Evolutionary conservation across 441 rosid species (phyloP), one percentile per base, ranked within the genome.

Genomic region (Metrosideros polymorpha): DNA sequence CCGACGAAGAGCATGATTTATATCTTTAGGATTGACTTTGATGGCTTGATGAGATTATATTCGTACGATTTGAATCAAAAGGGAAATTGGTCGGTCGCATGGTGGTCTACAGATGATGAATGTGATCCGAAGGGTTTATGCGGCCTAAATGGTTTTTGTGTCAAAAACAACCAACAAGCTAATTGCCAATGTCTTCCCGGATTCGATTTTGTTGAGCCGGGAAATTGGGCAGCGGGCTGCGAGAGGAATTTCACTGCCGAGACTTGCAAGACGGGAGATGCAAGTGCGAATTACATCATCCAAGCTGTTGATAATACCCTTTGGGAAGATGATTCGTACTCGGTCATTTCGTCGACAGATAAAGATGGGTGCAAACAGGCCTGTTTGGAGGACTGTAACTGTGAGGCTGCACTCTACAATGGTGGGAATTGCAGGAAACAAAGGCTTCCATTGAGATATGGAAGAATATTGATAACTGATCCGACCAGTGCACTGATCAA

Each of bases 361-460:
- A 49, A 83, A 12, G 90, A 89, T 19, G 83, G 53, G 9, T 91
- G 92, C 35, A 22, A 1, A 17, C 18, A 84, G n/a, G 89, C 85
- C 3, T 90, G 92, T 75, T 61, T 87, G 52, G 47, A 53, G 32
- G 92, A 92, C 77, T 89, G 90, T n/a, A 51, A 85, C n/a, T 90
- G 91, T 32, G 89, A 91, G 82, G 93, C 88, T 30, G 92, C 87
- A 2, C 47, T 89, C 3, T 91, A 43, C 35, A 29, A 18, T 0
- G 39, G 47, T 5, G 71, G 83, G 22, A 25, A 12, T 4, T 92
- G 91, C 90, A 86, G 27, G 19, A 90, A 85, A 85, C 91, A 85
- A 32, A 88, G 57, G 83, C 88, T 92, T 57, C 94, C 94, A 18
- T 39, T 91, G 29, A 89, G 87, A 85, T 89, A 56, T 24, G 91